Conservation (phyloP, 805 yeast species). For the Wickerhamomyces strasburgensis region DNA sequence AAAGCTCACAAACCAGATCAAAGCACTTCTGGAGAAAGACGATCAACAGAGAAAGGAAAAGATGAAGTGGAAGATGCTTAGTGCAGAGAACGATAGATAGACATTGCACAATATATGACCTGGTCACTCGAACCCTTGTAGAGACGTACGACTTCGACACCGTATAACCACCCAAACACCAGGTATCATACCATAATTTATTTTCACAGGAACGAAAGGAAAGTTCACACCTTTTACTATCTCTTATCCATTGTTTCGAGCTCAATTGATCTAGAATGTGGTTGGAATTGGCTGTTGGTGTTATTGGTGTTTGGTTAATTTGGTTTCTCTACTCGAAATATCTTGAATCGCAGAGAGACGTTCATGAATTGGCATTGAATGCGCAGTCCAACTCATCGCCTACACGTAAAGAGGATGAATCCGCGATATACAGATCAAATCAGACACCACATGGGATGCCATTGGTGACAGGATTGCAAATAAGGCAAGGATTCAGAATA, state of each 20-base stretch:
- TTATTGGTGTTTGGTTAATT: slow-evolving; percentile 25
- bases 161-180: no score
- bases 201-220: no score
- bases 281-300: slow-evolving; percentile 37
- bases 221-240: no score
- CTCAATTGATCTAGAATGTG: neutral
- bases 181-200: no score
- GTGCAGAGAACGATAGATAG: slow-evolving; percentile 24
- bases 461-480: slow-evolving; percentile 61
- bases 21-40: slow-evolving; percentile 35
- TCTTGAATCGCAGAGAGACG: slow-evolving; percentile 40
- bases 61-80: slow-evolving; percentile 21
- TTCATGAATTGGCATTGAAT: slow-evolving; percentile 49
- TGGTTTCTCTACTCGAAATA: slow-evolving; percentile 21
- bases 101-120: no score
- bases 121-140: no score
- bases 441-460: slow-evolving; percentile 70
- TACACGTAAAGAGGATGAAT: slow-evolving; percentile 61
- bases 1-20: slow-evolving; percentile 58
- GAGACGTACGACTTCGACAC: no score
- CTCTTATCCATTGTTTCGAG: no score
- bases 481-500: slow-evolving; percentile 57
- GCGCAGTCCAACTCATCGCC: slow-evolving; percentile 64
- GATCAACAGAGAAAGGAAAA: slow-evolving; percentile 19
- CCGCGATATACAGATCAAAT: slow-evolving; percentile 72